A percentile compares a stretch with the other conserved stretches of the same genome.
phyloP scores from a whole-genome alignment of 208 protist genomes.

The Histomonas meleagridis region DNA sequence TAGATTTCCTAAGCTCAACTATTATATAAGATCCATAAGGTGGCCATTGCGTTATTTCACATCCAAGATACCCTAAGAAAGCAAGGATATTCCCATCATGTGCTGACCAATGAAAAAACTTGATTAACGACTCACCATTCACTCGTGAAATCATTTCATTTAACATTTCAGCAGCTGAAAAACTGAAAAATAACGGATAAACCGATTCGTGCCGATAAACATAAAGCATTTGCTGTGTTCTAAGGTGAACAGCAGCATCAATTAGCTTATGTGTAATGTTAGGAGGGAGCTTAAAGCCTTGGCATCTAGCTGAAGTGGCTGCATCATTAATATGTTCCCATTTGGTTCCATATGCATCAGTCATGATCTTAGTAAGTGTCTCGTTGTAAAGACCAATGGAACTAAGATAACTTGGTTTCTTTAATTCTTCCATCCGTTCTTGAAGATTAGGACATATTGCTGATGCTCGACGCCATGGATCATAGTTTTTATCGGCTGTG shows the following conservation, averaged over 20 bases:
- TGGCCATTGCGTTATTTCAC: neutral
- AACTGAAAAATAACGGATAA: neutral
- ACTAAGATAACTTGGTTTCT: neutral
- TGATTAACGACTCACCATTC: neutral
- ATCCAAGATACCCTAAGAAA: neutral
- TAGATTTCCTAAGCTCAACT: neutral
- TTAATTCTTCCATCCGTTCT: neutral
- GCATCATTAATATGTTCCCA: neutral
- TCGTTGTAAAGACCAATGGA: neutral
- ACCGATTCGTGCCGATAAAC: neutral
- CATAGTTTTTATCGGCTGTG: neutral
- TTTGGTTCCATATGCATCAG: neutral
- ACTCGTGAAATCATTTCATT: neutral
- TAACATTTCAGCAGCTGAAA: neutral
- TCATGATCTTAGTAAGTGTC: neutral
- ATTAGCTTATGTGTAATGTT: neutral
- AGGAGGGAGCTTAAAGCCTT: neutral
- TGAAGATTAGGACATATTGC: neutral
- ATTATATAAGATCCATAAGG: slow-evolving; percentile 26
- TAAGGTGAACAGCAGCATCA: neutral
- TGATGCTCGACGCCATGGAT: neutral
- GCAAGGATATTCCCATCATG: slow-evolving; percentile 12
- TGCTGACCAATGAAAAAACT: slow-evolving; percentile 14
- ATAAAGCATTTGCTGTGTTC: neutral
- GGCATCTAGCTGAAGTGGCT: neutral